Percentiles rank a stretch among this genome's conserved stretches.
These are phyloP conservation scores for Neonectria sp. DNA, from an alignment of 2,329 filamentous ascomycete genomes.

Conservation along the genomic window DNA sequence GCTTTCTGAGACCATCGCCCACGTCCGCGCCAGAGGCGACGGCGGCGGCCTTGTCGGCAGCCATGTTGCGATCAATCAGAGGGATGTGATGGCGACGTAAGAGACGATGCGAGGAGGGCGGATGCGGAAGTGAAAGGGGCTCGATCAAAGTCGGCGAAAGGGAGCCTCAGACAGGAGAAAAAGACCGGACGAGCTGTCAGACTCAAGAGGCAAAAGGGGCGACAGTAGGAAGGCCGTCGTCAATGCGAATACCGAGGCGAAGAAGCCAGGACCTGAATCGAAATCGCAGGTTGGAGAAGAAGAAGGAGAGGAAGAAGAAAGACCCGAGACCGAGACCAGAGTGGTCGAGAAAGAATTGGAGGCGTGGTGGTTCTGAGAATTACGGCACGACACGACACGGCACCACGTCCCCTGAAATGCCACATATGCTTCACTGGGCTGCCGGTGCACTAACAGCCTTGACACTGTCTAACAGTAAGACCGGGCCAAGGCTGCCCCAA, in stretches of 20 bases:
- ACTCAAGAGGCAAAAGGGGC: constrained; percentile 51
- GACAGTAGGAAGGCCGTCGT: constrained; percentile 44
- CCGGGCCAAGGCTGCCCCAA: neutral
- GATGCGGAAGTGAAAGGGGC: constrained; percentile 37
- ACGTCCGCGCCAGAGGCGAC: constrained; percentile 74
- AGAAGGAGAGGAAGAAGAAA: constrained; percentile 41
- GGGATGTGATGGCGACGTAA: constrained; percentile 19
- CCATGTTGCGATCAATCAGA: constrained; percentile 60
- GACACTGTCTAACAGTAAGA: constrained; percentile 12
- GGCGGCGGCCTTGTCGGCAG: constrained; percentile 67
- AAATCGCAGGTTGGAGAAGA: constrained; percentile 38
- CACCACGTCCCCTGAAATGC: constrained; percentile 49
- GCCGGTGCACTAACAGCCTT: constrained; percentile 2
- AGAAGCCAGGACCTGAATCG: constrained; percentile 38
- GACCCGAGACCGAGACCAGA: constrained; percentile 38
- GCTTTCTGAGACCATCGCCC: constrained; percentile 70
- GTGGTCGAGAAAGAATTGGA: constrained; percentile 41
- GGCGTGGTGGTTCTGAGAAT: constrained; percentile 45
- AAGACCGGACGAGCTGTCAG: constrained; percentile 56
- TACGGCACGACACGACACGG: constrained; percentile 21
- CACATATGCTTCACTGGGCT: constrained; percentile 49
- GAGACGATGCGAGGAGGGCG: constrained; percentile 24
- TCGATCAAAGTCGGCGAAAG: constrained; percentile 25
- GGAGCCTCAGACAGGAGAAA: constrained; percentile 43
- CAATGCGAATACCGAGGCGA: constrained; percentile 42